A percentile compares a stretch with the other conserved stretches of the same genome.
Evolutionary conservation across 2,329 filamentous ascomycete species (phyloP).

Genomic region (Penicillium sp.): DNA sequence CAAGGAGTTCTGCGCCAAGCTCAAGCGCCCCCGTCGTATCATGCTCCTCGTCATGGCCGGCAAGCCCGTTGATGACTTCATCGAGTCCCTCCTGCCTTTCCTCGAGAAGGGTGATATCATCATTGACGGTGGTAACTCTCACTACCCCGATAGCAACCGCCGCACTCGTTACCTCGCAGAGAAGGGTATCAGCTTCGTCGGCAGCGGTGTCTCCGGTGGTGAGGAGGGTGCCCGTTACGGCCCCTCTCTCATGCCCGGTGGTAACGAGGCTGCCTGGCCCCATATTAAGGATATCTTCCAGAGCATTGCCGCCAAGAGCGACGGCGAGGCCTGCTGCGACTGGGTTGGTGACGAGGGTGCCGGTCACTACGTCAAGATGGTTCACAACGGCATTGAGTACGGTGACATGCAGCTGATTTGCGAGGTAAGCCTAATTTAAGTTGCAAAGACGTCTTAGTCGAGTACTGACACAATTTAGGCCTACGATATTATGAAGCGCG

Average conservation of each 20-base stretch:
- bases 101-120: conserved; percentile 91
- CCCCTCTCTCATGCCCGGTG: conserved; percentile 97
- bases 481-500: conserved; percentile 99
- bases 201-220: conserved; percentile 95
- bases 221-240: conserved; percentile 98
- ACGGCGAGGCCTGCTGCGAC: conserved; percentile 96
- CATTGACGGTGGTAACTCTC: conserved; percentile 98
- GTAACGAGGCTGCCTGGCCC: conserved; percentile 96
- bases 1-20: conserved; percentile 92
- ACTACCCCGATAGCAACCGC: conserved; percentile 98
- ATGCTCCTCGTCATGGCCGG: conserved; percentile 99
- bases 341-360: conserved; percentile 99
- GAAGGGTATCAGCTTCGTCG: conserved; percentile 95
- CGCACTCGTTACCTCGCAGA: conserved; percentile 79
- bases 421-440: conserved; percentile 64
- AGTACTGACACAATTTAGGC: conserved; percentile 57
- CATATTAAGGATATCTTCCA: conserved; percentile 99
- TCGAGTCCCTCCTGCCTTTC: conserved; percentile 85
- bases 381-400: conserved; percentile 99
- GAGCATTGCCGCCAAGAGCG: conserved; percentile 94
- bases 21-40: conserved; percentile 94
- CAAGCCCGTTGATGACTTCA: conserved; percentile 97
- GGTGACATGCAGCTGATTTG: conserved; percentile 99
- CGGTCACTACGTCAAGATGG: conserved; percentile 99
- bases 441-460: neutral